phyloP scores from a whole-genome alignment of 177 flowering plant species.

The Telopea speciosissima region DNA sequence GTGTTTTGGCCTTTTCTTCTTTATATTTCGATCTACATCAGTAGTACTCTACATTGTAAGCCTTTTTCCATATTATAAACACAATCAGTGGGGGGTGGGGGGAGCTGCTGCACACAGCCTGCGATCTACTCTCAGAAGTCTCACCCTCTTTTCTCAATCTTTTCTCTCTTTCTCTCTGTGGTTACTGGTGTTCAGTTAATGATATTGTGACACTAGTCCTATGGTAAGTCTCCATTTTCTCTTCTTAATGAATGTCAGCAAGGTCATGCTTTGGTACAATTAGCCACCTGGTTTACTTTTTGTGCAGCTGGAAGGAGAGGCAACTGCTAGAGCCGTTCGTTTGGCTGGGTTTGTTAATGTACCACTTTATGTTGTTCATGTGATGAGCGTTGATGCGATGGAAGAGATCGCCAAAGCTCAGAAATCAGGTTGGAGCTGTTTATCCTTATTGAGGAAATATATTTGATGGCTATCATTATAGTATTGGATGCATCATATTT shows the following conservation, averaged over 20 bases:
- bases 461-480: neutral
- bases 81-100: too few species aligned
- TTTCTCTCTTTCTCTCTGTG: too few species aligned
- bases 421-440: conserved; percentile 49
- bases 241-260: neutral
- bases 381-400: conserved; percentile 97
- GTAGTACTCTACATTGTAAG: too few species aligned
- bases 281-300: conserved; percentile 10
- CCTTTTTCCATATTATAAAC: too few species aligned
- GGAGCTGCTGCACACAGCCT: too few species aligned
- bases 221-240: too few species aligned
- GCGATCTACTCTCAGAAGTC: too few species aligned
- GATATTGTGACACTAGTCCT: too few species aligned
- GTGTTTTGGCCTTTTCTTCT: too few species aligned
- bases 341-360: conserved; percentile 81
- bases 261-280: conserved; percentile 1
- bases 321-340: conserved; percentile 87
- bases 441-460: neutral
- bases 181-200: too few species aligned
- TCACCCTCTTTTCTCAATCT: too few species aligned
- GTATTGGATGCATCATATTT: neutral
- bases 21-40: too few species aligned
- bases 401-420: conserved; percentile 91
- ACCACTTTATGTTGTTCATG: conserved; percentile 94
- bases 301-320: conserved; percentile 90